phyloP scores from a whole-genome alignment of 305 asterid species.

The Caryopteris hybrid region DNA sequence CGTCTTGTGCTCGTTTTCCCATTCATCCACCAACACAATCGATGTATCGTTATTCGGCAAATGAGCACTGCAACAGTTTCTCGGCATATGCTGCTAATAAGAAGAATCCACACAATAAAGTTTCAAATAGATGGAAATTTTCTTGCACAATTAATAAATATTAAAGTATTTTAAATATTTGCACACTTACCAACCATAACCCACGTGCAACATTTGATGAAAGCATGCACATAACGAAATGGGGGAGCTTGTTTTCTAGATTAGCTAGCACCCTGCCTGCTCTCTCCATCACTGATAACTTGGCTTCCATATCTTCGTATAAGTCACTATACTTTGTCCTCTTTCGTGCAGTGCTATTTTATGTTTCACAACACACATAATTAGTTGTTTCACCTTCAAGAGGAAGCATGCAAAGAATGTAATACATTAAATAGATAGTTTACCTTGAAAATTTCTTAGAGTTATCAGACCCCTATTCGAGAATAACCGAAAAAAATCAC shows the following conservation, averaged over 20 bases:
- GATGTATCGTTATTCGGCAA: conserved; percentile 58
- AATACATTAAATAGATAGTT: neutral
- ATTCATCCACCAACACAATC: conserved; percentile 67
- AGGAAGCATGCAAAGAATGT: too few species aligned
- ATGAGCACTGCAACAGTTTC: conserved; percentile 44
- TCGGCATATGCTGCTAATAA: conserved; percentile 63
- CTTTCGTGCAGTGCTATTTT: conserved; percentile 30
- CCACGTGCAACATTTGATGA: conserved; percentile 85
- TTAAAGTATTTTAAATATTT: neutral
- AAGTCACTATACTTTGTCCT: too few species aligned
- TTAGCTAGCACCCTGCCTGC: too few species aligned
- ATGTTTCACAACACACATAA: conserved; percentile 7
- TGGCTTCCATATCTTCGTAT: conserved; percentile 55
- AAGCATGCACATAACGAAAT: conserved; percentile 74
- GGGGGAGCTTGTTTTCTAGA: conserved; percentile 50
- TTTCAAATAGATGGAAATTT: too few species aligned
- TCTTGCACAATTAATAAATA: neutral
- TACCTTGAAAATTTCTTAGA: conserved; percentile 51
- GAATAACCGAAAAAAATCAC: too few species aligned
- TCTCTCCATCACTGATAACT: too few species aligned
- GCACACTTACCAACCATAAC: conserved; percentile 75
- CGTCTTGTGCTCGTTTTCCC: too few species aligned
- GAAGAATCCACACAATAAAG: conserved; percentile 8
- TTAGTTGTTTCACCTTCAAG: conserved; percentile 1
- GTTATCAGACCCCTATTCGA: conserved; percentile 39